Evolutionary conservation across 106 monocot species (phyloP).

Genomic region (Gastrodia elata): DNA sequence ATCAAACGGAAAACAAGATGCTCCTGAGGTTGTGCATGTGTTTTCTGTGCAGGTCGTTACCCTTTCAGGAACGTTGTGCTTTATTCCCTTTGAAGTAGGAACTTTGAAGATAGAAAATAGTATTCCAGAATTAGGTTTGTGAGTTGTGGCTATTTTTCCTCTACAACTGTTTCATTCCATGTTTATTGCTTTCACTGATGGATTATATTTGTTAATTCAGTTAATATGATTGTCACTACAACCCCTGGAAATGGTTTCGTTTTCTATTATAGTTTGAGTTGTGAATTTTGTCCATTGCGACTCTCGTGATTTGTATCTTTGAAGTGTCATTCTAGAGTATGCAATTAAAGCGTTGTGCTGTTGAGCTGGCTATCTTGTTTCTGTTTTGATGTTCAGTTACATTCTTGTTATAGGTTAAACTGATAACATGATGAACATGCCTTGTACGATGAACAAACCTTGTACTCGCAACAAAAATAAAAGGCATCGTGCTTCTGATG

Average conservation of each 20-base stretch:
- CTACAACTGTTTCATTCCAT: neutral
- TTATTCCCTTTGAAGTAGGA: neutral
- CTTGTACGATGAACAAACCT: conserved; percentile 64
- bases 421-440: conserved; percentile 58
- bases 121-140: neutral
- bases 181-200: neutral
- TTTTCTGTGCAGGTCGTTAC: neutral
- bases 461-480: conserved; percentile 77
- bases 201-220: neutral
- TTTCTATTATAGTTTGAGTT: neutral
- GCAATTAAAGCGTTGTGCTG: neutral
- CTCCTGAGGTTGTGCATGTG: neutral
- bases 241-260: neutral
- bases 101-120: neutral
- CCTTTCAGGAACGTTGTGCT: neutral
- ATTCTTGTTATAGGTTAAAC: neutral
- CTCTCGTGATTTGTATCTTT: neutral
- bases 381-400: neutral
- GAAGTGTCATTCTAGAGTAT: conserved; percentile 2
- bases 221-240: neutral
- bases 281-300: neutral
- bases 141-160: neutral
- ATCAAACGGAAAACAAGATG: neutral
- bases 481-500: conserved; percentile 39
- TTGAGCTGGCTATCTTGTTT: neutral